Evolutionary conservation across 352 stramenopile genomes (phyloP), one percentile per base, ranked within the genome.

Genomic region (Blastocystis sp.): DNA sequence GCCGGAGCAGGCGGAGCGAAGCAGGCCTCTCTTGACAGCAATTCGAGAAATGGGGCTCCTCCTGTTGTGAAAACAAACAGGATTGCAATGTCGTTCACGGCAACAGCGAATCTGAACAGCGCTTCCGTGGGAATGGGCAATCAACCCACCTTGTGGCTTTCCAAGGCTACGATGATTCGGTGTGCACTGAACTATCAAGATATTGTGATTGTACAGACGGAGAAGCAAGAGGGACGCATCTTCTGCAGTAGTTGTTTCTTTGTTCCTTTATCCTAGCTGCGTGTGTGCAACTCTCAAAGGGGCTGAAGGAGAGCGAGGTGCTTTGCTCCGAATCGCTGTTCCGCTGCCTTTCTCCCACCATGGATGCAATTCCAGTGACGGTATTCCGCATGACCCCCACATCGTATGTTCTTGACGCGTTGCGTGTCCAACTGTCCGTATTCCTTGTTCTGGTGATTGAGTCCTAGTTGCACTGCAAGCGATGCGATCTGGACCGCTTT

Each of bases 81-180:
- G 62, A 60, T 88, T 60, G 64, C 45, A 59, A 62, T 88, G 40
- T 88, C 78, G 10, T 88, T 88, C 45, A 78, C 78, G 23, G 78
- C 61, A 56, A 79, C 28, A 7, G 78, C 78, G 4, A 76, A 88
- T 67, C 60, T 88, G 61, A 88, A 88, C 28, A 53, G 66, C 43
- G 60, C 21, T 78, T 48, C 43, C 9, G 17, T 38, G 9, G 3
- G 34, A 28, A 53, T 43, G 10, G 61, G 43, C 28, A 60, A 34
- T 78, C 21, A 38, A 2, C 40, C 62, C 2, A 56, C 45, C 17
- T 11, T 88, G n/a, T 88, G 64, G 64, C 11, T 76, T 88, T 84
- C 64, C 1, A 88, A 88, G 53, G 23, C 53, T 60, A 61, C 64
- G 0, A 88, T 88, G 78, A 79, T 88, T 34, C 41, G 53, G 40